Base-by-base conservation (phyloP, 1,139 yeast genomes). In the Yamadazyma kanchanaburiensis region DNA sequence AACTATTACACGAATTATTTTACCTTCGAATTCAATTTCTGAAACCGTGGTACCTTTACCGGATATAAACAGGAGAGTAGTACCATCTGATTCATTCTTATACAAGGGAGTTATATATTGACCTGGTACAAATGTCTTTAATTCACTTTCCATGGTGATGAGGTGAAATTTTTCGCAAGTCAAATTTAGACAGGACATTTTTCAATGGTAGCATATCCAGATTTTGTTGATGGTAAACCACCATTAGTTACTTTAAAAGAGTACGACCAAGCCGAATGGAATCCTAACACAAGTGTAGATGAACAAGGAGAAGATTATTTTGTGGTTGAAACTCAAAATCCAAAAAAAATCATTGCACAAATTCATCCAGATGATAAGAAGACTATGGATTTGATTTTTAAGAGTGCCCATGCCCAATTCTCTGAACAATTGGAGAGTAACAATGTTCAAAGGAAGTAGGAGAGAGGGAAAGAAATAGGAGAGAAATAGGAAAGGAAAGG, bases 51-150 rank as follows among this genome's bases (percentile, higher is more conserved):
- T 56, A 2, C 75, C 75, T 28, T 48, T 51, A 15, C 74, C 70
- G 3, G 70, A 53, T 8, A 54, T 37, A 38, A 49, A 65, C 27
- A 43, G 48, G 16, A 48, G 43, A 17, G 55, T 42, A 6, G 32
- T 39, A 8, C 46, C 41, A 1, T 41, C 44, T 14, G 49, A 55
- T 15, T 45, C 49, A n/a, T 49, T 41, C 33, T 58, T 57, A 40
- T 53, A 55, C 3, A 57, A 53, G 2, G 73, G 71, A 8, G 60
- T 49, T 23, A 69, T 52, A 40, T 66, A 67, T 38, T 87, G 95
- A 2, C 96, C 96, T 2, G 96, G 96, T 11, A 84, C 70, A 3
- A 77, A 88, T 24, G 50, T 52, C 20, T 30, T 24, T 12, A 15
- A 21, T 21, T 20, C 13, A 4, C 15, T 19, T 8, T 14, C 21